These are phyloP conservation scores for Tetracentron sinense DNA, from an alignment of 164 flowering plant genomes.

Conservation along the genomic window DNA sequence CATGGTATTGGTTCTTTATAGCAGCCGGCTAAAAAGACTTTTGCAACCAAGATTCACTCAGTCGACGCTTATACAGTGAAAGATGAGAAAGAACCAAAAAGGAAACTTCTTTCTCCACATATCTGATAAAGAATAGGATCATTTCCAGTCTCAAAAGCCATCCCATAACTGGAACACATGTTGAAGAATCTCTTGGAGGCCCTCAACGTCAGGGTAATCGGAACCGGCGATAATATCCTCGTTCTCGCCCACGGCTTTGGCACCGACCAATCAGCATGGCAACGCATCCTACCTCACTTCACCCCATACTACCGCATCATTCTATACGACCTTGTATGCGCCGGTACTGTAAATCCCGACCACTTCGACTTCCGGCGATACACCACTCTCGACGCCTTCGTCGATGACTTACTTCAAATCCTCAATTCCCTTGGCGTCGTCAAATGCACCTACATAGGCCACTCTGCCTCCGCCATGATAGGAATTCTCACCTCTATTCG, in stretches of 20 bases:
- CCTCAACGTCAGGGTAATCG: constrained; percentile 74
- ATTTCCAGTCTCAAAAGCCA: too few relatives aligned
- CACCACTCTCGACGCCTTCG: constrained; percentile 75
- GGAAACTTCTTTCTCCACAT: too few relatives aligned
- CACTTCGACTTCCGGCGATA: constrained; percentile 73
- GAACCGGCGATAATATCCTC: constrained; percentile 51
- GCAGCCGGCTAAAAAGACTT: too few relatives aligned
- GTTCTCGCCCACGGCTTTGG: constrained; percentile 92
- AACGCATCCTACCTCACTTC: constrained; percentile 71
- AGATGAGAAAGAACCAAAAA: too few relatives aligned
- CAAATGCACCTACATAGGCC: constrained; percentile 77
- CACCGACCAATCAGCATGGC: constrained; percentile 97
- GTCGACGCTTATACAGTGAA: too few relatives aligned
- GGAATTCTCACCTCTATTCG: constrained; percentile 83
- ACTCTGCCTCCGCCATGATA: constrained; percentile 94
- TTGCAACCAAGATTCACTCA: too few relatives aligned
- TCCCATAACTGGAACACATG: constrained; percentile 16
- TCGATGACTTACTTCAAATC: constrained; percentile 77
- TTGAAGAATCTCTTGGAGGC: constrained; percentile 44
- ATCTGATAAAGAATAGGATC: too few relatives aligned
- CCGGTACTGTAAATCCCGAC: constrained; percentile 93
- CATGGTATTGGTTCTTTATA: too few relatives aligned
- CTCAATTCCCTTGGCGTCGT: constrained; percentile 60
- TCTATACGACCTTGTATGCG: constrained; percentile 86
- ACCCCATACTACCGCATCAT: constrained; percentile 47